These are phyloP conservation scores for Penicillium coffeae DNA, from an alignment of 495 filamentous ascomycete genomes.

Conservation along the genomic window DNA sequence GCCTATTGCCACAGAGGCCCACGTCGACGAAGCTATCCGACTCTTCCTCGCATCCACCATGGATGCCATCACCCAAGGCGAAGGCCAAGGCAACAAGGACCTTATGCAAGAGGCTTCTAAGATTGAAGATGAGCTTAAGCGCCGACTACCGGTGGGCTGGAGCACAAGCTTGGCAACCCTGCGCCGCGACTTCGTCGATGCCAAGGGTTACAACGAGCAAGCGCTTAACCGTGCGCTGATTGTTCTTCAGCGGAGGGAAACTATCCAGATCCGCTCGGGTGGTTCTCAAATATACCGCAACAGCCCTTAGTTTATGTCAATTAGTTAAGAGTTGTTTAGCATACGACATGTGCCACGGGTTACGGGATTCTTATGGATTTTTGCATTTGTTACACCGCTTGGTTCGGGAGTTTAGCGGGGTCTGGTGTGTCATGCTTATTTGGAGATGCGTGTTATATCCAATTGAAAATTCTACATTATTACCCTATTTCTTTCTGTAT, in stretches of 20 bases:
- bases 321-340: constrained; percentile 24
- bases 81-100: constrained; percentile 75
- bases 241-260: constrained; percentile 83
- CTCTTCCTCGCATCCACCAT: constrained; percentile 96
- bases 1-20: constrained; percentile 78
- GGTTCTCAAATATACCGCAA: constrained; percentile 85
- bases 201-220: constrained; percentile 80
- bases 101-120: constrained; percentile 83
- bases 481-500: background rate
- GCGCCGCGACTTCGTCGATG: constrained; percentile 84
- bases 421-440: background rate
- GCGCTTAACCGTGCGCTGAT: constrained; percentile 79
- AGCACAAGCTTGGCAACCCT: constrained; percentile 84
- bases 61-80: constrained; percentile 92
- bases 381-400: background rate
- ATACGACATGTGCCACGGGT: constrained; percentile 25
- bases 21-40: constrained; percentile 97
- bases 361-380: constrained; percentile 5
- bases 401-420: background rate
- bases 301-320: constrained; percentile 44
- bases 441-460: background rate
- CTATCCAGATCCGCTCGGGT: constrained; percentile 84
- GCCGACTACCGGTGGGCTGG: constrained; percentile 90
- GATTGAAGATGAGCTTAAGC: constrained; percentile 86
- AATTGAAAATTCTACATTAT: background rate